Conservation (phyloP, 2,329 filamentous ascomycete genomes). For the Sordariomycetes sp. region DNA sequence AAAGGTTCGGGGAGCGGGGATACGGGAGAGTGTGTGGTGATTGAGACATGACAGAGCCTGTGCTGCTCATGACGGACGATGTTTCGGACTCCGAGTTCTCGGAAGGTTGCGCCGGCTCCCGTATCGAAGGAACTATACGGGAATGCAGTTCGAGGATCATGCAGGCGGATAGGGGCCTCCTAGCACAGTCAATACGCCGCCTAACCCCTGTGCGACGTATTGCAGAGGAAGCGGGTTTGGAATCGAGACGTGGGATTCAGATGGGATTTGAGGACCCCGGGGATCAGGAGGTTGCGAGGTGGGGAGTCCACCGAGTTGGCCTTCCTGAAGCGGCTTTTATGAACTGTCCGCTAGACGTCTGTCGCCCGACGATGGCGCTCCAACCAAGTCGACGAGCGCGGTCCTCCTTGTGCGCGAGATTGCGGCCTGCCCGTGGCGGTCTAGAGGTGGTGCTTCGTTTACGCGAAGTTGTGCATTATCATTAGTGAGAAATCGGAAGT, state of each 20-base stretch:
- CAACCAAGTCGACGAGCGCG: no score
- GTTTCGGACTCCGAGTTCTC: not conserved
- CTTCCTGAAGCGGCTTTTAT: not conserved
- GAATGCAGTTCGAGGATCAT: not conserved
- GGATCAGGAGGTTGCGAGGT: not conserved
- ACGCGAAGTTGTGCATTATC: not conserved
- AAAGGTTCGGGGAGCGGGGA: not conserved
- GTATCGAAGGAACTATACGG: not conserved
- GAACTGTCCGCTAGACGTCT: not conserved
- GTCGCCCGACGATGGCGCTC: not conserved
- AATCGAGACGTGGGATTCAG: not conserved
- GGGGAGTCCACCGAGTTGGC: not conserved
- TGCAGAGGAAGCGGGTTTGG: not conserved
- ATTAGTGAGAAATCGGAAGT: not conserved
- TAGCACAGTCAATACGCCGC: not conserved
- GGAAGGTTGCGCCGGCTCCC: not conserved
- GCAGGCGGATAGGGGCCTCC: not conserved
- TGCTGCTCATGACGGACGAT: not conserved
- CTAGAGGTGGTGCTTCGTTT: not conserved
- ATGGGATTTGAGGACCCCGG: not conserved
- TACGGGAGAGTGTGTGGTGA: not conserved
- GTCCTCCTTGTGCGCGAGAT: not conserved
- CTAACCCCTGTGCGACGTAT: not conserved
- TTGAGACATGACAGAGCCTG: not conserved
- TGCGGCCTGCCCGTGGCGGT: not conserved